These are phyloP conservation scores for Leonotis leonurus DNA, from an alignment of 257 asterid genomes.

Conservation along the genomic window DNA sequence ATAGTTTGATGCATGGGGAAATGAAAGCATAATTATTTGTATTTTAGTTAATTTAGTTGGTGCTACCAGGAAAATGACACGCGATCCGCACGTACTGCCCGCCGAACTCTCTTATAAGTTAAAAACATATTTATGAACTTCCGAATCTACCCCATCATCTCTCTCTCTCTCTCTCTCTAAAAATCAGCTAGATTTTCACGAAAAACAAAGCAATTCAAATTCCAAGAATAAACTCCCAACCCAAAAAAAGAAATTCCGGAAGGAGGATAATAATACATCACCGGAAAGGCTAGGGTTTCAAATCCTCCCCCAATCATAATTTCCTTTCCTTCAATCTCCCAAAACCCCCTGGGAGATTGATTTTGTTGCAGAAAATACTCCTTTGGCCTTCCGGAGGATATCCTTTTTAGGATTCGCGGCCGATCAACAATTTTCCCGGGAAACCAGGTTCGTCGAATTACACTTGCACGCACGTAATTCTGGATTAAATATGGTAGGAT, in stretches of 20 bases:
- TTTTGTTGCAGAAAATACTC: slow-evolving; percentile 8
- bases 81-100: slow-evolving; percentile 7
- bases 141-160: slow-evolving; percentile 6
- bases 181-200: slow-evolving; percentile 19
- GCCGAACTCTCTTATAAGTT: not conserved
- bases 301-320: slow-evolving; percentile 25
- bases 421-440: slow-evolving; percentile 4
- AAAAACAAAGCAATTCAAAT: slow-evolving; percentile 28
- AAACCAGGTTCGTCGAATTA: slow-evolving; percentile 14
- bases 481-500: not conserved
- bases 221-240: slow-evolving; percentile 1
- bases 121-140: not conserved
- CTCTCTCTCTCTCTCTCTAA: slow-evolving; percentile 15
- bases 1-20: too few species aligned
- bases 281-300: slow-evolving; percentile 40
- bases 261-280: slow-evolving; percentile 6
- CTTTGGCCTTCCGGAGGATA: slow-evolving; percentile 17
- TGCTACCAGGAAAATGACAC: not conserved
- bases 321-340: slow-evolving; percentile 30
- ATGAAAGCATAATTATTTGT: too few species aligned
- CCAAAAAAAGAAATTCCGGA: not conserved
- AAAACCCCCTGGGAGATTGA: slow-evolving; percentile 6
- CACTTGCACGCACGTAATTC: not conserved
- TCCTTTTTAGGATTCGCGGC: slow-evolving; percentile 12
- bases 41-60: not conserved